Percentiles rank a stretch among this genome's conserved stretches.
Conservation (phyloP, 1,139 yeast species). For the Geotrichum reessii region DNA sequence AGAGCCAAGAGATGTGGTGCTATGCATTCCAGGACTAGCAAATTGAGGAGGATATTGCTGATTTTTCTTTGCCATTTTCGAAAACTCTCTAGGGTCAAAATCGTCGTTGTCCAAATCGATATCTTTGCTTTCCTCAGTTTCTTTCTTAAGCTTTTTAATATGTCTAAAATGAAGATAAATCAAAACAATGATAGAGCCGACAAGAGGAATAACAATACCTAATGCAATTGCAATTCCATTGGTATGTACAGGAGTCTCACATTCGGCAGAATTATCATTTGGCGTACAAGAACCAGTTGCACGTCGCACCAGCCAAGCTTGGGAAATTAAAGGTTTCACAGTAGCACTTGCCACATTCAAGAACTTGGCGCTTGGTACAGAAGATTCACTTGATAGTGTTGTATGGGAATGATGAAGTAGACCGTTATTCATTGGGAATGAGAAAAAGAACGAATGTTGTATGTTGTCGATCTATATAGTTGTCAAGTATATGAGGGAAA, state of each 20-base stretch:
- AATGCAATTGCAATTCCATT: conserved; percentile 36
- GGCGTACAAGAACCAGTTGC: conserved; percentile 21
- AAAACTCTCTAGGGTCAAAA: conserved; percentile 16
- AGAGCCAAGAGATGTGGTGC: conserved; percentile 1
- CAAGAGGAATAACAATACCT: conserved; percentile 38
- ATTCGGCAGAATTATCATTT: conserved; percentile 23
- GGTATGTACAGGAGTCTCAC: conserved; percentile 30
- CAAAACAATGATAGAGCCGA: conserved; percentile 32
- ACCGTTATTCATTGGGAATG: not conserved
- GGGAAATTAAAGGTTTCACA: not conserved
- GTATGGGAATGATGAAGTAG: not conserved
- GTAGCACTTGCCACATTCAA: not conserved
- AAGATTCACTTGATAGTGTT: not conserved
- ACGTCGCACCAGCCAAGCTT: conserved; percentile 2
- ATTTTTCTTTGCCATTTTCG: conserved; percentile 16
- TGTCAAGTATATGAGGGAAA: not conserved
- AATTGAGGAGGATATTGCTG: not conserved
- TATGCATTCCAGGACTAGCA: not conserved
- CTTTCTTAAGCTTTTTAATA: conserved; percentile 31
- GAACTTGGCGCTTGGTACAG: not conserved
- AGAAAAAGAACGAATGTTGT: not conserved
- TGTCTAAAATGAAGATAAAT: conserved; percentile 35
- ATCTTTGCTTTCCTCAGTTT: conserved; percentile 34
- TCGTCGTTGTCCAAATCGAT: conserved; percentile 33
- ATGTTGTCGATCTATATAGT: not conserved